Base-by-base conservation (phyloP, 495 filamentous ascomycete species). In the Haplographium delicatum region DNA sequence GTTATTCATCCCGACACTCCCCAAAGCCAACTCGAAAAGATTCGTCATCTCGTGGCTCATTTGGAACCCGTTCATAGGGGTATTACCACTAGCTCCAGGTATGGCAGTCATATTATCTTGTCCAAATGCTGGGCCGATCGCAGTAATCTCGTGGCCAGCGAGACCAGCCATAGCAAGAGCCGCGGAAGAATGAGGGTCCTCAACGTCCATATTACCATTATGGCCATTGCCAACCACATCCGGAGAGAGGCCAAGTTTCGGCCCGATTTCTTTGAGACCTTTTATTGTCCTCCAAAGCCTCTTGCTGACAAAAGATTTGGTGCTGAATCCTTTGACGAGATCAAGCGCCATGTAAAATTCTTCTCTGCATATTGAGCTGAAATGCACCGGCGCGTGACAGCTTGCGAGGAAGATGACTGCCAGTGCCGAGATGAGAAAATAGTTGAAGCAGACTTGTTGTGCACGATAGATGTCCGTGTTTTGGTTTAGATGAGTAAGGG, bases 331-430 rank as follows among this genome's bases (percentile, higher is more conserved):
- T 51, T 86, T 86, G 51, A 95, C 79, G 11, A 95, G 70, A 35
- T 95, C 85, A 0, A 95, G 75, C 0, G 86, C 89, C 77, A 86
- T 80, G 68, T 91, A 91, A 57, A 93, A 95, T 64, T 93, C 89
- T 49, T 83, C 80, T n/a, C 86, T 76, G 44, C 87, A 87, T 35
- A 76, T 68, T 7, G 77, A 72, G 57, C 81, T 86, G 63, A 91
- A 95, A 33, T 85, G 79, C 1, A 82, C 72, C 0, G 89, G 87
- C 2, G 88, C 86, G 61, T 95, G 88, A 11, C 82, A 86, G 2
- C 87, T 86, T 0, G 88, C 88, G 0, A 95, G 78, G 63, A 93
- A 90, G 6, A 95, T 71, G 2, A 91, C 88, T 0, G 85, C 84
- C 22, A 95, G 74, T 9, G 88, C 83, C 7, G 85, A 84, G 9